A percentile compares a stretch with the other conserved stretches of the same genome.
phyloP scores from a whole-genome alignment of 1,284 basidiomycete genomes.

The Moesziomyces antarcticus region DNA sequence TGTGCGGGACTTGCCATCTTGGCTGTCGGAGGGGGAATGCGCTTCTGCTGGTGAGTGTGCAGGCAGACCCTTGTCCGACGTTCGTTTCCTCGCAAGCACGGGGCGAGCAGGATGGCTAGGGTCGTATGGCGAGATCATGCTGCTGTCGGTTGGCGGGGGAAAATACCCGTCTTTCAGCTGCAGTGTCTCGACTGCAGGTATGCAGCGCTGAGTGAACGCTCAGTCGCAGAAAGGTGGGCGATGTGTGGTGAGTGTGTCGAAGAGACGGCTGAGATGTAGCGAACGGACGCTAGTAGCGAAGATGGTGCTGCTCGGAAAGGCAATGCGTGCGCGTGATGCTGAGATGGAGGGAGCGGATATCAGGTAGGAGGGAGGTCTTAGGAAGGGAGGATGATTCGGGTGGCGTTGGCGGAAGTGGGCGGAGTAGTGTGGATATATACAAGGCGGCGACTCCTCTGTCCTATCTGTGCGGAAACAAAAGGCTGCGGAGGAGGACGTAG shows the following conservation, averaged over 20 bases:
- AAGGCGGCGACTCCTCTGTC: constrained; percentile 8
- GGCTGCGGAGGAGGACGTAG: not conserved
- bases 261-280: not conserved
- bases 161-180: too few species aligned
- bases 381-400: not conserved
- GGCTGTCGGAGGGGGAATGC: constrained; percentile 35
- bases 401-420: constrained; percentile 5
- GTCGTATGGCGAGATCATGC: constrained; percentile 29
- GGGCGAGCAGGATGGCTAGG: constrained; percentile 29
- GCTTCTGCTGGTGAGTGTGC: constrained; percentile 5
- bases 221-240: too few species aligned
- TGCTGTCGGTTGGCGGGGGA: not conserved
- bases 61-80: constrained; percentile 17
- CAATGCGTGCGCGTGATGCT: too few species aligned
- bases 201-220: too few species aligned
- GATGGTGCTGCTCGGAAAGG: too few species aligned
- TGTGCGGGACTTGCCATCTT: constrained; percentile 36
- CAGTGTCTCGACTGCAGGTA: too few species aligned
- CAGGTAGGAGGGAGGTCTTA: too few species aligned
- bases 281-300: not conserved
- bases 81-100: constrained; percentile 29
- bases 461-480: constrained; percentile 3
- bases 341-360: too few species aligned
- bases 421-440: constrained; percentile 27
- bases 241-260: not conserved